Conservation (phyloP, 257 asterid genomes). For the Solanum clarkiae region DNA sequence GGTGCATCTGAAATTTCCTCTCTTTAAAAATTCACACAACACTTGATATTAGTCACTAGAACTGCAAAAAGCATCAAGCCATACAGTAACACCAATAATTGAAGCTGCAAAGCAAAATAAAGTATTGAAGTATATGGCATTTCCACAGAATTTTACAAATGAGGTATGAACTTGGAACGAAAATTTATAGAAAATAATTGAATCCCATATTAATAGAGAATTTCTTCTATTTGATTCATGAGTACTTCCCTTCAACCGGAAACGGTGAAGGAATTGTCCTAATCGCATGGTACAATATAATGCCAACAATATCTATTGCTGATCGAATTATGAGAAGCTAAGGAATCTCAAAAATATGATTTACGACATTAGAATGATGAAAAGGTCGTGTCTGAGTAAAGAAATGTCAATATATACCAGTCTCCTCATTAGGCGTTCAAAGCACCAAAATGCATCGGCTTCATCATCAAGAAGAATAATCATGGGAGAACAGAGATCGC, state of each 20-base stretch:
- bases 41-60: not conserved
- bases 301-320: not conserved
- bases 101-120: not conserved
- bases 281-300: not conserved
- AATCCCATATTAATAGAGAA: not conserved
- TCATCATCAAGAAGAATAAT: conserved; percentile 78
- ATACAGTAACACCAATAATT: not conserved
- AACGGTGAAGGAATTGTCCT: not conserved
- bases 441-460: conserved; percentile 98
- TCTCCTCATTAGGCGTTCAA: conserved; percentile 78
- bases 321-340: not conserved
- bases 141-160: not conserved
- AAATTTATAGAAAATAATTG: not conserved
- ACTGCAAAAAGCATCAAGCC: not conserved
- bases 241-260: not conserved
- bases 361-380: not conserved
- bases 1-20: conserved; percentile 96
- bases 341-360: not conserved
- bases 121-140: not conserved
- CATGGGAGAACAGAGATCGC: conserved; percentile 97
- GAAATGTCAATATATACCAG: conserved; percentile 33
- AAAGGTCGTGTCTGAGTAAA: not conserved
- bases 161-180: not conserved
- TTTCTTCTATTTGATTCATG: not conserved
- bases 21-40: conserved; percentile 43